These are phyloP conservation scores for Primulina tabacum DNA, from an alignment of 257 asterid genomes.

Conservation along the genomic window DNA sequence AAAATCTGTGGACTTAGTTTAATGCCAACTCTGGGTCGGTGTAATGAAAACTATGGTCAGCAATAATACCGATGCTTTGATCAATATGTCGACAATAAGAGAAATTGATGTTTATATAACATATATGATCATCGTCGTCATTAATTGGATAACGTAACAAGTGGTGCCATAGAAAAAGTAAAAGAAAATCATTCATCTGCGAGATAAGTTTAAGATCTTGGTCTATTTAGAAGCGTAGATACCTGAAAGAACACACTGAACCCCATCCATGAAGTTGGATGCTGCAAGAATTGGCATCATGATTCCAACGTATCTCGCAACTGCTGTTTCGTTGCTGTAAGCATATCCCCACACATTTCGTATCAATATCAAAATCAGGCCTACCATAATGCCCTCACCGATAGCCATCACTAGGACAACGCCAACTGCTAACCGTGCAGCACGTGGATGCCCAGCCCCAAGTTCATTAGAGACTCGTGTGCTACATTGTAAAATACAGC, in stretches of 20 bases:
- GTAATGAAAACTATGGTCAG: no score
- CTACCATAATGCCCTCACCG: slow-evolving; percentile 47
- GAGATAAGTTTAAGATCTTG: not conserved
- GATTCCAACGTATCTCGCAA: slow-evolving; percentile 50
- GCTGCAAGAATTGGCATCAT: slow-evolving; percentile 78
- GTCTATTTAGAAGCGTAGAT: not conserved
- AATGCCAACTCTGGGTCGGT: no score
- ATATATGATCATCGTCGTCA: no score
- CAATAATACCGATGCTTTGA: no score
- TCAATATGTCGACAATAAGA: no score
- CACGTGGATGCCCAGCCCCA: slow-evolving; percentile 65
- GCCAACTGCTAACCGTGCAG: slow-evolving; percentile 57
- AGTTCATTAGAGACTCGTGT: slow-evolving; percentile 82
- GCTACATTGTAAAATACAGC: slow-evolving; percentile 32
- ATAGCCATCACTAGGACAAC: slow-evolving; percentile 53
- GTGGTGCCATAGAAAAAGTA: not conserved
- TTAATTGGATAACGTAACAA: not conserved
- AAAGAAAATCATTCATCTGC: not conserved
- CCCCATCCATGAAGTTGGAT: slow-evolving; percentile 73
- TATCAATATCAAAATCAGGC: slow-evolving; percentile 42
- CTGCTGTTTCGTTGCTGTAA: slow-evolving; percentile 63
- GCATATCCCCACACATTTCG: slow-evolving; percentile 68
- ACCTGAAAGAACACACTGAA: slow-evolving; percentile 87
- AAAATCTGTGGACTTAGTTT: no score
- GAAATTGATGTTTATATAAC: no score